phyloP scores from a whole-genome alignment of 2,329 filamentous ascomycete genomes.

The Alternaria gaisen region DNA sequence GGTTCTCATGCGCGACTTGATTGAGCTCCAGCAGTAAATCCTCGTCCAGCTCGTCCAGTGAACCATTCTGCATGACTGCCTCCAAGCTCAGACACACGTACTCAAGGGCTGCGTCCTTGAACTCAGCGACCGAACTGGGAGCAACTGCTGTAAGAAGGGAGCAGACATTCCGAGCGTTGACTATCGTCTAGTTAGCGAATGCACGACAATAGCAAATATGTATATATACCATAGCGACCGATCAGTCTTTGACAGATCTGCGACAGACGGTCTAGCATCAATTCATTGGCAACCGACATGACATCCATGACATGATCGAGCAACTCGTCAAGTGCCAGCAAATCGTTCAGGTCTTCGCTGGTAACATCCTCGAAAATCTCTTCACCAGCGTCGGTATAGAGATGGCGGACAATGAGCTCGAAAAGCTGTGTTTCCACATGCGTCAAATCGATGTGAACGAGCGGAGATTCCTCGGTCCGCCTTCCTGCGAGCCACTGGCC shows the following conservation, averaged over 20 bases:
- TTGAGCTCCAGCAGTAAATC: conserved; percentile 85
- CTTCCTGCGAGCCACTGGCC: conserved; percentile 84
- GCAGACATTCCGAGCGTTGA: conserved; percentile 75
- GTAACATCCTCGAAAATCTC: conserved; percentile 84
- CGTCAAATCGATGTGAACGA: conserved; percentile 78
- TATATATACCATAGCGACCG: conserved; percentile 72
- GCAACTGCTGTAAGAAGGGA: conserved; percentile 86
- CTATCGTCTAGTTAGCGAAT: conserved; percentile 26
- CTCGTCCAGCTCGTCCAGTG: conserved; percentile 85
- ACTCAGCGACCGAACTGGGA: conserved; percentile 81
- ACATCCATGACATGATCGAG: conserved; percentile 91
- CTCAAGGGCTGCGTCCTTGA: conserved; percentile 87
- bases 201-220: conserved; percentile 23
- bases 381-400: conserved; percentile 84
- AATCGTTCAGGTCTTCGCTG: conserved; percentile 62
- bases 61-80: conserved; percentile 87
- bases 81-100: conserved; percentile 94
- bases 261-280: conserved; percentile 92
- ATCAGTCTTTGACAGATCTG: conserved; percentile 88
- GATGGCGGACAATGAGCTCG: conserved; percentile 76
- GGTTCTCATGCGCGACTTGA: conserved; percentile 80
- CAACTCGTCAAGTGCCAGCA: conserved; percentile 74
- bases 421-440: conserved; percentile 81
- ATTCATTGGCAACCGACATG: conserved; percentile 86
- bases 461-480: conserved; percentile 60